Evolutionary conservation across 106 monocot species (phyloP), one percentile per base, ranked within the genome.

Genomic region (Allium fistulosum): DNA sequence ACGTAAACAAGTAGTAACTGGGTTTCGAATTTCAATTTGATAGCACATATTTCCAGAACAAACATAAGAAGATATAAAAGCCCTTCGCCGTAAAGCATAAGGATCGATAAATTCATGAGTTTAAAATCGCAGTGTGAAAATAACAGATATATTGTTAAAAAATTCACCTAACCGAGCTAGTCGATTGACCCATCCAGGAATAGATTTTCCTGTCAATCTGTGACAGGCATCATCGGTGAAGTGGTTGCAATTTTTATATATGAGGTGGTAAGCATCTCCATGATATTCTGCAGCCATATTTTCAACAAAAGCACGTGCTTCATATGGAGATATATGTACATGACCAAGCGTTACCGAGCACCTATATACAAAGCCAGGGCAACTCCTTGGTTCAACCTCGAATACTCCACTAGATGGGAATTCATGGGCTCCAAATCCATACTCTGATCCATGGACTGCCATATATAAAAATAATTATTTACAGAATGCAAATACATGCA

Each of bases 241-340:
- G 74, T 97, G 96, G 57, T 97, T 97, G 76, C 96, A 97, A 22
- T 97, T 97, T 75, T 92, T 97, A 12, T 83, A 84, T 51, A 97
- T 88, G 16, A 97, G 81, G 70, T 97, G 96, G 67, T 97, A 97
- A 26, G 86, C 84, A 66, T 97, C 92, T 60, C 96, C 96, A 73
- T 88, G 79, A 52, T 97, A 97, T 5, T 97, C 92, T 52, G 80
- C 51, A 56, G 83, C 86, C 59, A 86, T 75, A 16, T 68, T 61
- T 70, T 92, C 88, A 11, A 92, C 65, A 69, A 87, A 92, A 53
- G 69, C 62, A 8, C 79, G 83, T 58, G 86, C 82, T 45, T 97
- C 83, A 28, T 76, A 68, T 13, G 81, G 78, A 17, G 72, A 13
- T 73, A 89, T 80, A 66, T 61, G 72, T 56, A 64, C 82, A 59